phyloP scores from a whole-genome alignment of 1,284 basidiomycete species.

The Microbotryum violaceum region DNA sequence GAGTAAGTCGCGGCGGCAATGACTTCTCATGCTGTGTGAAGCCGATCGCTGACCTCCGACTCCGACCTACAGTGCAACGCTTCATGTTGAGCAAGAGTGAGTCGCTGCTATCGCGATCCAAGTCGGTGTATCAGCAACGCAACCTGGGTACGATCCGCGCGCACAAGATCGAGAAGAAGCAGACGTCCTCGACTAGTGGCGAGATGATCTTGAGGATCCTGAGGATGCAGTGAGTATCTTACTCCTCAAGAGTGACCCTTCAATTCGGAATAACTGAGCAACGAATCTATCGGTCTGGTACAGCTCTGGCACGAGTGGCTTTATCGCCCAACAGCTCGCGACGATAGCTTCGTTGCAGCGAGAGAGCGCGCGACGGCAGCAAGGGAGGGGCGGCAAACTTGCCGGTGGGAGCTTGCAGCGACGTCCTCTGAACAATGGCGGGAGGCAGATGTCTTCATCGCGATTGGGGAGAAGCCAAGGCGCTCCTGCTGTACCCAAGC shows the following conservation, averaged over 20 bases:
- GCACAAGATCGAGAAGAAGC: slow-evolving; percentile 83
- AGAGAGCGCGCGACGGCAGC: no score
- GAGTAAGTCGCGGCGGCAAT: slow-evolving; percentile 6
- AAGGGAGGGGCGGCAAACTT: no score
- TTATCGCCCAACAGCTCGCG: slow-evolving; percentile 66
- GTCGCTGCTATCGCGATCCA: slow-evolving; percentile 60
- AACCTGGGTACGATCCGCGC: slow-evolving; percentile 95
- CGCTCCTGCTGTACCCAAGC: no score
- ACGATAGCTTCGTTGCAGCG: slow-evolving; percentile 21
- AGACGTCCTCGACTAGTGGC: slow-evolving; percentile 57
- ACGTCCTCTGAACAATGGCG: no score
- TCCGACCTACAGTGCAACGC: slow-evolving; percentile 46
- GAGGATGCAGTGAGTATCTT: slow-evolving; percentile 53
- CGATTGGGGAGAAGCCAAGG: no score
- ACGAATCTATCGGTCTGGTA: background rate
- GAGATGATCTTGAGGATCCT: slow-evolving; percentile 88
- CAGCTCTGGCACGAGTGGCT: slow-evolving; percentile 74
- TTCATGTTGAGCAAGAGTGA: slow-evolving; percentile 45
- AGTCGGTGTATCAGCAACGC: slow-evolving; percentile 76
- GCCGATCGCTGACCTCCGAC: slow-evolving; percentile 18
- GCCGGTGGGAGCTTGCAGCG: no score
- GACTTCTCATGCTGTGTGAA: background rate
- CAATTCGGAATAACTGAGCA: background rate
- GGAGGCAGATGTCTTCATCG: no score
- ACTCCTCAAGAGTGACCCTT: slow-evolving; percentile 7